Evolutionary conservation across 768 basidiomycete species (phyloP).

Genomic region (Cubamyces sp.): DNA sequence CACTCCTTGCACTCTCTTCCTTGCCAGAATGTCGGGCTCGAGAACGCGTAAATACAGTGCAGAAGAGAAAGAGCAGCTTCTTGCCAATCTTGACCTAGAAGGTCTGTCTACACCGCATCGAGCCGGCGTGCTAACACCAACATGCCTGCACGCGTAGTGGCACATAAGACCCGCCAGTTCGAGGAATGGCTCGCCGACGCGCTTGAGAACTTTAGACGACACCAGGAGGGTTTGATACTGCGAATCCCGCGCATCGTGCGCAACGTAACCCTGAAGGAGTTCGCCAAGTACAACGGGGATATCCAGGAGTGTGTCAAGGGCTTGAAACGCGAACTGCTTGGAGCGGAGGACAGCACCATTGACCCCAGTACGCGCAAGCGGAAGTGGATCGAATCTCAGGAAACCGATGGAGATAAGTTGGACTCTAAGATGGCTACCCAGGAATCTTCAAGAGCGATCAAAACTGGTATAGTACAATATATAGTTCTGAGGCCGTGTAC

Average conservation of each 20-base stretch:
- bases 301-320: constrained; percentile 72
- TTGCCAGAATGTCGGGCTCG: constrained; percentile 14
- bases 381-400: constrained; percentile 72
- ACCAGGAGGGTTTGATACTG: constrained; percentile 74
- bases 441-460: constrained; percentile 52
- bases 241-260: constrained; percentile 79
- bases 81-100: constrained; percentile 82
- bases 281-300: constrained; percentile 79
- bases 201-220: constrained; percentile 73
- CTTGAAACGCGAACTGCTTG: constrained; percentile 65
- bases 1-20: background rate
- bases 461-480: constrained; percentile 54
- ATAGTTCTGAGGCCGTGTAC: background rate
- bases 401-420: constrained; percentile 45
- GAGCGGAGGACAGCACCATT: constrained; percentile 54
- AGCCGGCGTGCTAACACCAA: constrained; percentile 6
- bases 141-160: constrained; percentile 47
- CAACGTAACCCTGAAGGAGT: constrained; percentile 73
- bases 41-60: constrained; percentile 47
- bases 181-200: constrained; percentile 75
- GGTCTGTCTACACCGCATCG: constrained; percentile 44
- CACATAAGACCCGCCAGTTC: constrained; percentile 74
- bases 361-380: constrained; percentile 73
- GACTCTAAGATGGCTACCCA: constrained; percentile 16
- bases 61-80: constrained; percentile 76